These are phyloP conservation scores for Tuber brumale DNA, from an alignment of 495 filamentous ascomycete species.

Conservation along the genomic window DNA sequence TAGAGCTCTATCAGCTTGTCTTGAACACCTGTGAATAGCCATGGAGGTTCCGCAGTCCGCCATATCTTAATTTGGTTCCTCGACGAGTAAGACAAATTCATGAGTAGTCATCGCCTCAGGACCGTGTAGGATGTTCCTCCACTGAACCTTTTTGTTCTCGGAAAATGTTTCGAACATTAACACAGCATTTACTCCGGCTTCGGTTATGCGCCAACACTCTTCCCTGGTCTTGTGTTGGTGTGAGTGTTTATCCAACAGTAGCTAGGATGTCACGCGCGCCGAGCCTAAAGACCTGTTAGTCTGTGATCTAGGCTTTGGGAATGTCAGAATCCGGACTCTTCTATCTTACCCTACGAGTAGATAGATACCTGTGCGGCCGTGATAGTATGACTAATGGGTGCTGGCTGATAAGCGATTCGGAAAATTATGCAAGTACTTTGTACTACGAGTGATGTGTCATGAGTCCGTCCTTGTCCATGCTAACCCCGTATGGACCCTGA, in stretches of 20 bases:
- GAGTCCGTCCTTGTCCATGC: conserved; percentile 25
- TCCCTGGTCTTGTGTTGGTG: neutral
- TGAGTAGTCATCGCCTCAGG: neutral
- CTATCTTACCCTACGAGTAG: neutral
- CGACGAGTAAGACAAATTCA: neutral
- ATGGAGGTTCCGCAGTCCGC: neutral
- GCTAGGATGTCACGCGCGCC: neutral
- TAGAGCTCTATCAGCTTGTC: neutral
- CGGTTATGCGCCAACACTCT: neutral
- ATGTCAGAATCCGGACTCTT: neutral
- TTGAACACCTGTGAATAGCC: neutral
- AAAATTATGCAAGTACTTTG: neutral
- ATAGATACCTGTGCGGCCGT: neutral
- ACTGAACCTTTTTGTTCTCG: neutral
- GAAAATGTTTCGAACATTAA: neutral
- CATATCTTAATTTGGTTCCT: neutral
- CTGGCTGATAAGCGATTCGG: neutral
- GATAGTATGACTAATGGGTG: neutral
- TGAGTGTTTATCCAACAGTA: neutral
- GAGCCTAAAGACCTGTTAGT: neutral
- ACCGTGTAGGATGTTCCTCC: neutral
- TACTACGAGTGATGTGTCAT: conserved; percentile 26
- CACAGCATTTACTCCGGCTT: neutral
- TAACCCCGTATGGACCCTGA: neutral
- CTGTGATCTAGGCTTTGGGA: neutral